Percentiles rank a stretch among this genome's conserved stretches.
Evolutionary conservation across 1,284 basidiomycete species (phyloP).

Genomic region (Ceratobasidium sp.): DNA sequence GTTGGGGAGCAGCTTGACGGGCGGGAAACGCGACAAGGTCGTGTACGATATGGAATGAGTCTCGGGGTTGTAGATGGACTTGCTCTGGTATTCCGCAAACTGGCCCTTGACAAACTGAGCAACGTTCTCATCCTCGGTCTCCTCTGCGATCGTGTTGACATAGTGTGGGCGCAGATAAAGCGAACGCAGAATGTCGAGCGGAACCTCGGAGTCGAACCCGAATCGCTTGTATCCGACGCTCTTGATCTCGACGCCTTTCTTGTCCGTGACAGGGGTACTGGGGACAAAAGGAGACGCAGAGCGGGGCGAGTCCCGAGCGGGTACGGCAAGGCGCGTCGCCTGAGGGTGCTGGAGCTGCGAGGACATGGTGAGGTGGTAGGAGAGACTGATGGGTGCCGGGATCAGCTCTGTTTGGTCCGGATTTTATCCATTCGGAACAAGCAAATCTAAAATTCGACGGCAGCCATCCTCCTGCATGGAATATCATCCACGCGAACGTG

Average conservation of each 20-base stretch:
- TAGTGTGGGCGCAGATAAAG: constrained; percentile 89
- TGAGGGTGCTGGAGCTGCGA: constrained; percentile 4
- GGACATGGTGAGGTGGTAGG: constrained; percentile 8
- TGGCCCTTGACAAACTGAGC: constrained; percentile 67
- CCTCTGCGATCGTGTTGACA: constrained; percentile 63
- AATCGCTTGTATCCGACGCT: constrained; percentile 85
- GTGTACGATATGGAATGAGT: constrained; percentile 88
- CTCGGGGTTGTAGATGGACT: constrained; percentile 85
- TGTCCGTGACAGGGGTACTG: constrained; percentile 75
- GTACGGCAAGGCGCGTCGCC: constrained; percentile 11
- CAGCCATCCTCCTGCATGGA: constrained; percentile 3
- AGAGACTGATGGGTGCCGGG: not conserved
- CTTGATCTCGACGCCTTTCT: constrained; percentile 78
- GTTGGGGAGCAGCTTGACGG: constrained; percentile 87
- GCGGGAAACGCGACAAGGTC: constrained; percentile 89
- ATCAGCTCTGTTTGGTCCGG: constrained; percentile 7
- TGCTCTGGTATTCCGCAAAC: constrained; percentile 74
- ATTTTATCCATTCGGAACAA: constrained; percentile 19
- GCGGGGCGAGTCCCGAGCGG: not conserved
- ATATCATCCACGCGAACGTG: constrained; percentile 5
- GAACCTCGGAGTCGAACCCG: constrained; percentile 87
- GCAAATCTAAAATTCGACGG: not conserved
- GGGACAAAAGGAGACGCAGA: constrained; percentile 22
- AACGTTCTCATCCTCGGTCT: constrained; percentile 56
- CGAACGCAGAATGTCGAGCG: constrained; percentile 80